Conservation (phyloP, 148 eudicot genomes). For the Mesembryanthemum crystallinum region DNA sequence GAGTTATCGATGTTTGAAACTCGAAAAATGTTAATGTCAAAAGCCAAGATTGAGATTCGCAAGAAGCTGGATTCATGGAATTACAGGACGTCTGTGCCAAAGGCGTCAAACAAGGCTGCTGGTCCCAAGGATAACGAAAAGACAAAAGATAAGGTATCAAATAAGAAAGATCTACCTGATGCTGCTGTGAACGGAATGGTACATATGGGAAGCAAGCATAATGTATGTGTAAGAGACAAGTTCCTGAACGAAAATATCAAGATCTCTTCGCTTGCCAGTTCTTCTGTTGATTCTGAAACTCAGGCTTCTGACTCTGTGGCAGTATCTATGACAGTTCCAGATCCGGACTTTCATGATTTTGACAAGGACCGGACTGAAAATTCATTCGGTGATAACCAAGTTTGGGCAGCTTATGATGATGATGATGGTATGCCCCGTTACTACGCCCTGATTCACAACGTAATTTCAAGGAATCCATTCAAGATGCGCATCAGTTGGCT, state of each 20-base stretch:
- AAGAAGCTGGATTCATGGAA: conserved; percentile 41
- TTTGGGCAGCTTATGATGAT: conserved; percentile 84
- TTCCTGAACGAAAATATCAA: conserved; percentile 1
- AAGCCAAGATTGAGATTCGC: conserved; percentile 45
- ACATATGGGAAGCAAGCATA: conserved; percentile 23
- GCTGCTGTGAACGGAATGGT: conserved; percentile 24
- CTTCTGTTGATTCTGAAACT: conserved; percentile 23
- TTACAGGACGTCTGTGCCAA: conserved; percentile 9
- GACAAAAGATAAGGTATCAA: conserved; percentile 16
- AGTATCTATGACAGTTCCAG: conserved; percentile 50
- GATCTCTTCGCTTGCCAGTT: conserved; percentile 1
- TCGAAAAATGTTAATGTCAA: conserved; percentile 48
- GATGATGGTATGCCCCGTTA: conserved; percentile 88
- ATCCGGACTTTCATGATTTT: conserved; percentile 69
- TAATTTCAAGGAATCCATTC: conserved; percentile 61
- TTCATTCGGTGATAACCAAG: conserved; percentile 61
- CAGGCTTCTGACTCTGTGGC: conserved; percentile 26
- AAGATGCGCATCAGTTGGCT: conserved; percentile 81
- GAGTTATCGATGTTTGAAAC: conserved; percentile 39
- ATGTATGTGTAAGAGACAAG: conserved; percentile 6
- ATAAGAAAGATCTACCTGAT: conserved; percentile 11
- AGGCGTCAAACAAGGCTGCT: conserved; percentile 14
- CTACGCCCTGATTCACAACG: conserved; percentile 65
- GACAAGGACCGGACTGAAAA: conserved; percentile 54
- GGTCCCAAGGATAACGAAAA: conserved; percentile 18